A percentile compares a stretch with the other conserved stretches of the same genome.
These are phyloP conservation scores for Myriangium duriaei DNA, from an alignment of 2,329 filamentous ascomycete species.

Conservation along the genomic window DNA sequence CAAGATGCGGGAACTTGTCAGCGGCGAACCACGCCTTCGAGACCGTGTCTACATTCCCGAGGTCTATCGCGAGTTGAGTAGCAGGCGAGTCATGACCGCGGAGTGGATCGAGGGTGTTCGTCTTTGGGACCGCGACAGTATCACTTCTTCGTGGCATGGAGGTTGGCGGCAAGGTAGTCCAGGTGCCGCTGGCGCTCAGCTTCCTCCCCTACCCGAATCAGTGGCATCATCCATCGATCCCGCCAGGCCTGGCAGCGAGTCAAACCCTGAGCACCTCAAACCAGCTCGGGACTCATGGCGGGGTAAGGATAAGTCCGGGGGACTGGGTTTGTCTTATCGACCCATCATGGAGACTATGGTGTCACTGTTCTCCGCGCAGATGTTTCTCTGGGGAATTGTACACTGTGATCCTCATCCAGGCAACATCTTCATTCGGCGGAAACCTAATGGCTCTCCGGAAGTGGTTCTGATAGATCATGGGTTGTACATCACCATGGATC, in stretches of 20 bases:
- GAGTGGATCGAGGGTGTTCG: constrained; percentile 96
- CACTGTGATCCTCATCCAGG: constrained; percentile 96
- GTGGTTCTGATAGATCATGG: constrained; percentile 95
- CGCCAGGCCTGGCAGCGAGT: constrained; percentile 14
- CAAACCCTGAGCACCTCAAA: constrained; percentile 52
- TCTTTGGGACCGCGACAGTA: constrained; percentile 79
- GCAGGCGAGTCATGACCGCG: constrained; percentile 74
- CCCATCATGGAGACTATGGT: constrained; percentile 96
- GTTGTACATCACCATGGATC: constrained; percentile 83
- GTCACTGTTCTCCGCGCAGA: constrained; percentile 91
- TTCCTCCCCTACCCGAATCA: constrained; percentile 34
- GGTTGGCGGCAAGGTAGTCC: constrained; percentile 64
- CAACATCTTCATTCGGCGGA: constrained; percentile 87
- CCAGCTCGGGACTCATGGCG: constrained; percentile 70
- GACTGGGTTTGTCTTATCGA: constrained; percentile 68
- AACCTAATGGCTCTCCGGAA: constrained; percentile 71
- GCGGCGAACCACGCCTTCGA: constrained; percentile 60
- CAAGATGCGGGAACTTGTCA: constrained; percentile 66
- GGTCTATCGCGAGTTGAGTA: constrained; percentile 71
- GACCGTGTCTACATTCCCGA: constrained; percentile 79
- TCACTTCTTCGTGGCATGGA: constrained; percentile 67
- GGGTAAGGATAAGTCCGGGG: constrained; percentile 59
- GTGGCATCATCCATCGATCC: constrained; percentile 20
- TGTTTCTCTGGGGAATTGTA: constrained; percentile 92
- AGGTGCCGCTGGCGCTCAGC: constrained; percentile 55